These are phyloP conservation scores for Populus tomentosa DNA, from an alignment of 441 rosid species.

Conservation along the genomic window DNA sequence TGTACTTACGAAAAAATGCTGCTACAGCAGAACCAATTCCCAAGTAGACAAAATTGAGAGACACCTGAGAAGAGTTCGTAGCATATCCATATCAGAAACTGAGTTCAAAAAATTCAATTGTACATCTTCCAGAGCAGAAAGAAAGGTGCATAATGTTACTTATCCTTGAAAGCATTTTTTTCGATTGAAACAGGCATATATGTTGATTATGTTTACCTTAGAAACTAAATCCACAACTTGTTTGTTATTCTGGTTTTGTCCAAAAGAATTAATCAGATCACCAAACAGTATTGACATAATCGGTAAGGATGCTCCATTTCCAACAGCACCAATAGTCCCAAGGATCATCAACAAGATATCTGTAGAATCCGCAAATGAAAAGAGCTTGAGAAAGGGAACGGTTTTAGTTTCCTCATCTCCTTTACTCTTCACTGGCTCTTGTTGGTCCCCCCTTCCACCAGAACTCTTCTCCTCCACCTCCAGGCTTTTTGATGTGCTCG, in stretches of 20 bases:
- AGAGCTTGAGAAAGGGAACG: conserved; percentile 61
- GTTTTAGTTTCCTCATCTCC: conserved; percentile 33
- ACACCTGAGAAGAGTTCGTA: conserved; percentile 30
- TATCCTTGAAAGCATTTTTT: not conserved
- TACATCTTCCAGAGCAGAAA: too few species aligned
- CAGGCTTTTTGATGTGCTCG: conserved; percentile 28
- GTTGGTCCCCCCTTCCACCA: conserved; percentile 14
- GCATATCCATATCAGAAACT: not conserved
- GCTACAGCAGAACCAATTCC: conserved; percentile 51
- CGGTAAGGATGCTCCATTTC: conserved; percentile 51
- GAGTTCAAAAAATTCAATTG: too few species aligned
- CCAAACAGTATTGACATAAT: conserved; percentile 60
- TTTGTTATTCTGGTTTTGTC: conserved; percentile 38
- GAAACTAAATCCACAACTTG: conserved; percentile 39
- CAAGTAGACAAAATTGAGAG: conserved; percentile 57
- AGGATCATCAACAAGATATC: conserved; percentile 51
- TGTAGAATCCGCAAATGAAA: conserved; percentile 50
- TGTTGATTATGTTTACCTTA: conserved; percentile 27
- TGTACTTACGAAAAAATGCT: conserved; percentile 62
- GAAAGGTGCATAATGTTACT: too few species aligned
- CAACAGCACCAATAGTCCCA: conserved; percentile 56
- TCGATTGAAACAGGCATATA: not conserved
- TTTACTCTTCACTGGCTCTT: conserved; percentile 27
- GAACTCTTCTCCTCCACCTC: conserved; percentile 21
- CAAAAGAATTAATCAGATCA: conserved; percentile 46